phyloP scores from a whole-genome alignment of 768 basidiomycete species.

The Russula brevipes region DNA sequence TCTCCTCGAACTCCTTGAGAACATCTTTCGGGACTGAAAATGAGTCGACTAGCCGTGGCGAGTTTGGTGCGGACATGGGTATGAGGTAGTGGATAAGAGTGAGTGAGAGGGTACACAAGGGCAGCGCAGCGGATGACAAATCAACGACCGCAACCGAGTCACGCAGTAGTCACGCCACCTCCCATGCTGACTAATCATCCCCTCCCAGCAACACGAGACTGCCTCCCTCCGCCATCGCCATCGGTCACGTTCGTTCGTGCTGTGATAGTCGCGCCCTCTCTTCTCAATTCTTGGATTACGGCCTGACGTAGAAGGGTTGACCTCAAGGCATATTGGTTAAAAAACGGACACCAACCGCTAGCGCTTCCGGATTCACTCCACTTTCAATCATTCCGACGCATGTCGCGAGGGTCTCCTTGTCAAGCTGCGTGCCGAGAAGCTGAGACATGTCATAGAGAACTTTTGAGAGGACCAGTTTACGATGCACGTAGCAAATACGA shows the following conservation, averaged over 20 bases:
- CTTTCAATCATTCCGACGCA: slow-evolving; percentile 91
- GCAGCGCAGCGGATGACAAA: neutral
- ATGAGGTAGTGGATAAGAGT: neutral
- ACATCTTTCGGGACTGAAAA: slow-evolving; percentile 92
- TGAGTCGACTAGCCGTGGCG: slow-evolving; percentile 74
- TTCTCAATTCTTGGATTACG: slow-evolving; percentile 24
- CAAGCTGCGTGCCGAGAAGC: slow-evolving; percentile 78
- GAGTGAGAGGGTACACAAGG: neutral
- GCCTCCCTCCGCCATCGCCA: neutral
- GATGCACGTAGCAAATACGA: neutral
- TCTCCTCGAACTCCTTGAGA: slow-evolving; percentile 86
- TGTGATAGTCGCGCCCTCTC: slow-evolving; percentile 15
- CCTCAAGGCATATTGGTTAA: too few species aligned
- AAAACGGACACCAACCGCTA: slow-evolving; percentile 57
- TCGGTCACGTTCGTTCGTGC: neutral
- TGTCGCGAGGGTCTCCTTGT: slow-evolving; percentile 87
- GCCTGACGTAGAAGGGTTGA: slow-evolving; percentile 7
- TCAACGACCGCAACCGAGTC: neutral
- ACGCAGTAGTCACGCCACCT: slow-evolving; percentile 13
- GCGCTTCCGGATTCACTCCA: slow-evolving; percentile 86
- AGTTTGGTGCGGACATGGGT: slow-evolving; percentile 31
- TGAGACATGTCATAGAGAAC: slow-evolving; percentile 87
- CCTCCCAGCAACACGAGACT: neutral
- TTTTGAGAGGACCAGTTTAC: slow-evolving; percentile 30
- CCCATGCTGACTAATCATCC: slow-evolving; percentile 4